Evolutionary conservation across 805 yeast species (phyloP), one percentile per base, ranked within the genome.

Genomic region (Ogataea methanolica): DNA sequence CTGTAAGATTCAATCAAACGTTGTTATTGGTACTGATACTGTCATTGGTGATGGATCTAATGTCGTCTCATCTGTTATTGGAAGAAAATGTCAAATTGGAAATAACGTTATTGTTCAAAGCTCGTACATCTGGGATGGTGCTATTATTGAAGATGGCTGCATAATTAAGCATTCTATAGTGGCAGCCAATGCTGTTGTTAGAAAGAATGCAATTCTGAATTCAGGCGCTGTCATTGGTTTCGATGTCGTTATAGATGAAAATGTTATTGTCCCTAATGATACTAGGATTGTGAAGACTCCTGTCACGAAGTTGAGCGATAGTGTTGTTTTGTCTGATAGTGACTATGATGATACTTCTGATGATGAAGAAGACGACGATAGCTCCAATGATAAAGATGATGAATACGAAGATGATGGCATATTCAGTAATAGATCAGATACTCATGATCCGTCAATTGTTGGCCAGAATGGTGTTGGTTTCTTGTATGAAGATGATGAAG

Each of bases 51-150:
- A 85, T 54, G 82, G 84, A 16, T 71, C 96, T 0, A 53, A 59
- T 5, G 75, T 94, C 36, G 74, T 74, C 47, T 80, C 82, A 45
- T 82, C 95, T 22, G 86, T 87, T 3, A 81, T 94, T 62, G 99
- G 99, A 6, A 80, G 92, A 54, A 77, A 85, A 51, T 91, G 97
- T 68, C 76, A 70, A 46, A 88, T 94, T 57, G 98, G 97, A 31
- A 76, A 80, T 44, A 83, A 87, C 57, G 94, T 85, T 22, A 65
- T 54, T 2, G 80, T 94, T 41, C 76, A 71, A 41, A 83, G 88
- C 59, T 82, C 96, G 17, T 91, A 87, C 61, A 78, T 94, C 41
- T 92, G 97, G 96, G 95, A 89, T 57, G 79, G 87, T 53, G 83
- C 88, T 0, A 67, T 70, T 2, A 81, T 94, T 52, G 88, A 78